Percentiles rank a stretch among this genome's conserved stretches.
These are phyloP conservation scores for Fagus crenata DNA, from an alignment of 306 rosid species.

Conservation along the genomic window DNA sequence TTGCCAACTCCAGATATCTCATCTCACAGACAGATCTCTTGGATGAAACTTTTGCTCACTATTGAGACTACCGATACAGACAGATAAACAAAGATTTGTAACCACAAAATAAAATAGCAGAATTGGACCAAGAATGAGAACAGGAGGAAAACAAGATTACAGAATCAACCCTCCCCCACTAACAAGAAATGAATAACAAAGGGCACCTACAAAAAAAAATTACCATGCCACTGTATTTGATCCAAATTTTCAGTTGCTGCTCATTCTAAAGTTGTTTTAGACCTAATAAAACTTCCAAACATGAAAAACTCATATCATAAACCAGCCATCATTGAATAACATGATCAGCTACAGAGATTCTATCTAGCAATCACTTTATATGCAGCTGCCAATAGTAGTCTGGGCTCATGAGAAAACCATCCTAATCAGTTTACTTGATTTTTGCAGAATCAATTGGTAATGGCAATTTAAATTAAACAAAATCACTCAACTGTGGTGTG, in stretches of 20 bases:
- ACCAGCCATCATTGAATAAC: neutral
- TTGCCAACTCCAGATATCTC: slow-evolving; percentile 11
- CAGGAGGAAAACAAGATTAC: neutral
- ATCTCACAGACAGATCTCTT: slow-evolving; percentile 2
- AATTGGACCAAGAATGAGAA: neutral
- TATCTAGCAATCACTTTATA: neutral
- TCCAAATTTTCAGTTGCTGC: neutral
- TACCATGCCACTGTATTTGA: neutral
- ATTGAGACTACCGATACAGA: neutral
- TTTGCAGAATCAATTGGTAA: neutral
- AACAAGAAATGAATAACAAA: neutral
- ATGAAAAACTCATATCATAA: neutral
- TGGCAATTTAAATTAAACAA: neutral
- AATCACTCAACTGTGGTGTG: neutral
- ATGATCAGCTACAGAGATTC: neutral
- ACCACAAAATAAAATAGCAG: neutral
- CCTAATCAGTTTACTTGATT: neutral
- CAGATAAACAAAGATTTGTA: too few relatives aligned
- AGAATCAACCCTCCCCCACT: neutral
- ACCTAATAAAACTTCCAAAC: neutral
- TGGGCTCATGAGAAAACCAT: neutral
- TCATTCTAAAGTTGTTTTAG: neutral
- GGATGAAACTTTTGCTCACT: neutral
- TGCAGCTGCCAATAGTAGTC: neutral
- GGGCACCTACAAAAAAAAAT: neutral